Evolutionary conservation across 2,329 filamentous ascomycete genomes (phyloP), one percentile per base, ranked within the genome.

Genomic region (Fusarium sulawesiense): DNA sequence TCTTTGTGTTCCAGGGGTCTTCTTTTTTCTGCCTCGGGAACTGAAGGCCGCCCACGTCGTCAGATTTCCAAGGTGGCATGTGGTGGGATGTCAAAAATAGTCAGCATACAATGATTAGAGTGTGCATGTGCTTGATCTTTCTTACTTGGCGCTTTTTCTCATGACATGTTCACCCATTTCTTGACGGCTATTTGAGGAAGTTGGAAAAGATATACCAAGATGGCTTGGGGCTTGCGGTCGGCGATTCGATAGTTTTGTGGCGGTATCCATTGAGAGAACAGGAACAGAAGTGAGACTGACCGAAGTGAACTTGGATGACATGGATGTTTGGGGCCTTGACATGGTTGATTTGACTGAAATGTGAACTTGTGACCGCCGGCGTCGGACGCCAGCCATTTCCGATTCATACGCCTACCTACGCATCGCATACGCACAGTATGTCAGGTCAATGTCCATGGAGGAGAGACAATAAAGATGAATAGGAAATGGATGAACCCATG

Each of bases 351-450:
- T 61, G 60, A 68, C 53, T 60, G 67, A 70, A 66, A 71, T 70
- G 64, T 71, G 68, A 71, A 66, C 68, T 56, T 71, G 68, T 71
- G 68, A 71, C 68, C 68, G 68, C 68, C 68, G 68, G 68, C 64
- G 68, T 67, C 68, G 68, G 68, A 68, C 68, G 53, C 66, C 68
- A 66, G 49, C 45, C 64, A 47, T 62, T 62, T 66, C 57, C 64
- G 63, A 65, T 67, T 30, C 62, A 53, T 49, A 44, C 34, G 34
- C 34, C 34, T 32, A 32, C 30, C 30, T 37, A 37, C 34, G 16
- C 34, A 30, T 30, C 27, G 27, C 27, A 37, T 37, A 37, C 30
- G 48, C 30, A 37, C 30, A 49, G 20, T 23, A 34, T 18, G 47
- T 49, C 20, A 30, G 16, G 25, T 12, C 12, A 12, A 20, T 14